phyloP scores from a whole-genome alignment of 805 yeast species.

The Myxozyma vanderwaltii region DNA sequence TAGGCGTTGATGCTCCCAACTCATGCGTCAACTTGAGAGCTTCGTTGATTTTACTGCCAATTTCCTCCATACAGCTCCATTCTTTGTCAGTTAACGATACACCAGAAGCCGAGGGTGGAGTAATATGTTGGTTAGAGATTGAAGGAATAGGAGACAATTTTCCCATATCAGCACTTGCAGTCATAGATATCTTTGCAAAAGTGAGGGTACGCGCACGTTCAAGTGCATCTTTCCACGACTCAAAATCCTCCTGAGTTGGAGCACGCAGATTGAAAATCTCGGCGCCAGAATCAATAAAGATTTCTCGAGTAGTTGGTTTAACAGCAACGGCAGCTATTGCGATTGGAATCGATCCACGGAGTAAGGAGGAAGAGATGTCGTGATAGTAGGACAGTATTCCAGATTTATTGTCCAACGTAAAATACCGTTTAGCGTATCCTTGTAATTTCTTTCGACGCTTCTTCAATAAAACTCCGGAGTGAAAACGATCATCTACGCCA shows the following conservation, averaged over 20 bases:
- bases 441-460: slow-evolving; percentile 81
- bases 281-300: slow-evolving; percentile 90
- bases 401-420: slow-evolving; percentile 76
- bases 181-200: neutral
- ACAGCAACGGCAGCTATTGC: slow-evolving; percentile 81
- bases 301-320: slow-evolving; percentile 62
- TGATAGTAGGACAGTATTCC: slow-evolving; percentile 82
- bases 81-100: slow-evolving; percentile 4
- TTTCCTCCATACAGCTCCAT: slow-evolving; percentile 11
- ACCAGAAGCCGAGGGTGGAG: slow-evolving; percentile 1
- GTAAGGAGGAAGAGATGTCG: slow-evolving; percentile 61
- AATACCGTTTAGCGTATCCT: slow-evolving; percentile 83
- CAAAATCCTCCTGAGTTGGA: slow-evolving; percentile 62
- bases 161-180: neutral
- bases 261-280: slow-evolving; percentile 91
- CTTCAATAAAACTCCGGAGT: slow-evolving; percentile 79
- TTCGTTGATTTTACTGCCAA: slow-evolving; percentile 12
- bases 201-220: slow-evolving; percentile 23
- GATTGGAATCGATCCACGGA: slow-evolving; percentile 91
- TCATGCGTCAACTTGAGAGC: slow-evolving; percentile 8
- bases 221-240: slow-evolving; percentile 75
- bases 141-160: neutral
- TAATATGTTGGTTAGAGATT: neutral
- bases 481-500: slow-evolving; percentile 45
- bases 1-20: neutral